These are phyloP conservation scores for Schwanniomyces yamadae DNA, from an alignment of 805 yeast genomes.

Conservation along the genomic window DNA sequence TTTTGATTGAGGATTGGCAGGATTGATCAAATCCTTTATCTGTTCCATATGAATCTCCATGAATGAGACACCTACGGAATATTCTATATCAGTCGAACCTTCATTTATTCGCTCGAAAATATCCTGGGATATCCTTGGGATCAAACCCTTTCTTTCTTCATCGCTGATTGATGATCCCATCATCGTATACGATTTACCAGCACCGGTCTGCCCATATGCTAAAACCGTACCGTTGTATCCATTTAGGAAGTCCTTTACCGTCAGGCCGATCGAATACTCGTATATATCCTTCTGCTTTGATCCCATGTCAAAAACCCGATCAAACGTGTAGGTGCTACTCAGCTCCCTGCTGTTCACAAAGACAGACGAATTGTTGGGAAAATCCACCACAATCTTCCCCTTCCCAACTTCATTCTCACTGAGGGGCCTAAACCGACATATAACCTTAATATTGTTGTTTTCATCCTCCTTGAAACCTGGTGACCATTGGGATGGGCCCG, in stretches of 20 bases:
- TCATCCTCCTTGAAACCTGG: neutral
- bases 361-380: slow-evolving; percentile 27
- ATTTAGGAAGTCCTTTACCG: slow-evolving; percentile 65
- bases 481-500: neutral
- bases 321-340: slow-evolving; percentile 53
- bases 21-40: slow-evolving; percentile 66
- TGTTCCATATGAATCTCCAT: slow-evolving; percentile 83
- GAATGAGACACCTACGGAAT: slow-evolving; percentile 65
- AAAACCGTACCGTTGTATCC: slow-evolving; percentile 80
- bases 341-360: slow-evolving; percentile 15
- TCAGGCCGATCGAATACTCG: slow-evolving; percentile 54
- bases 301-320: slow-evolving; percentile 55
- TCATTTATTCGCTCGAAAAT: slow-evolving; percentile 56
- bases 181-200: slow-evolving; percentile 79
- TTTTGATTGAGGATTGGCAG: slow-evolving; percentile 32
- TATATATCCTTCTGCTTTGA: slow-evolving; percentile 59
- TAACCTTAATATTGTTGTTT: slow-evolving; percentile 54
- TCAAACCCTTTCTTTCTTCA: slow-evolving; percentile 53
- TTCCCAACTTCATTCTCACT: slow-evolving; percentile 29
- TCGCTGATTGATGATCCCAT: slow-evolving; percentile 50
- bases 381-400: slow-evolving; percentile 17
- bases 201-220: slow-evolving; percentile 78
- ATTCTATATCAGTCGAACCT: slow-evolving; percentile 52
- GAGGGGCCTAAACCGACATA: slow-evolving; percentile 71
- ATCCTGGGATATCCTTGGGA: slow-evolving; percentile 68